Evolutionary conservation across 345 rosid species (phyloP), one percentile per base, ranked within the genome.

Genomic region (Streptanthus diversifolius): DNA sequence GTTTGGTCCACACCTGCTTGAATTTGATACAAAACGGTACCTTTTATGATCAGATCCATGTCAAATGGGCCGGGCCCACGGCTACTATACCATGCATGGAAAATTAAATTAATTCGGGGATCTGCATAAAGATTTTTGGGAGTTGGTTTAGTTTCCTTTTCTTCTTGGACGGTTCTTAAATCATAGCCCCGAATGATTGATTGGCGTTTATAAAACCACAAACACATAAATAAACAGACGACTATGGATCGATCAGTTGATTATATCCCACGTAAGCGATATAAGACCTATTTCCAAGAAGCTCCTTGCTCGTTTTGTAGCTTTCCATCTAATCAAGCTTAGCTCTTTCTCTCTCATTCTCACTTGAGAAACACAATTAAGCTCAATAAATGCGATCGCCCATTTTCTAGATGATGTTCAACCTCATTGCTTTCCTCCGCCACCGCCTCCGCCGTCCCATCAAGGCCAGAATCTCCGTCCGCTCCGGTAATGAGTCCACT

Each of bases 371-470:
- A 63, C 21, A 52, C 13, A 73, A 18, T 22, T 10, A 22, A 30
- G 62, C 39, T 24, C 57, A 51, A 63, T 39, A 41, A 29, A 66
- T 73, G 71, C 79, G 60, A 59, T 74, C 71, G 25, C 7, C 72
- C 72, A 1, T n/a, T 21, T 72, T 66, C 48, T 63, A 75, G 43
- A 54, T 66, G 25, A 90, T 93, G 98, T 65, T 91, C 41, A 81
- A 65, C 68, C 84, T 90, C 70, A 84, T 79, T 67, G 49, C 80
- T 71, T 86, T 86, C 65, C 83, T 91, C 83, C 85, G 84, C 73
- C 85, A 93, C 85, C 90, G 87, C 37, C 73, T 82, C 63, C 87
- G 83, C 51, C 82, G 83, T 75, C 85, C 83, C 13, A 51, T 81
- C 27, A 76, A 77, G 64, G 59, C 87, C 57, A 81, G 78, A 71